Percentiles rank a stretch among this genome's conserved stretches.
These are phyloP conservation scores for Lecanoromycetidae sp. DNA, from an alignment of 2,329 filamentous ascomycete species.

Conservation along the genomic window DNA sequence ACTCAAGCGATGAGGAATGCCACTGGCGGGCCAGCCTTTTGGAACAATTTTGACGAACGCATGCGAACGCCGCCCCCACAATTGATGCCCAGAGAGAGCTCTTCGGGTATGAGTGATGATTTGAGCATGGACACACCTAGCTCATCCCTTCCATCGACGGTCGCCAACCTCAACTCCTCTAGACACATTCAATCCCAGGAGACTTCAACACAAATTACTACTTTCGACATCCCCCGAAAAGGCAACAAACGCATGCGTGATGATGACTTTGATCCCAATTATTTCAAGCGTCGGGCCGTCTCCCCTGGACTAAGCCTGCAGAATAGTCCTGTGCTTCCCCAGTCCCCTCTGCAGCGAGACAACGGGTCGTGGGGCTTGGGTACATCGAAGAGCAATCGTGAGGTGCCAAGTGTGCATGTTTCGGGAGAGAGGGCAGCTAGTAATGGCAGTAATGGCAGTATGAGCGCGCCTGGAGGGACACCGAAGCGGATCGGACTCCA, in stretches of 20 bases:
- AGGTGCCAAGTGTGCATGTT: conserved; percentile 39
- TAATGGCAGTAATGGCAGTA: conserved; percentile 39
- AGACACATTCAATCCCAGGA: conserved; percentile 27
- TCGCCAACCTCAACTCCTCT: conserved; percentile 21
- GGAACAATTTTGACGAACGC: conserved; percentile 66
- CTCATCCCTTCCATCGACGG: conserved; percentile 11
- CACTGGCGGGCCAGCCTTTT: conserved; percentile 61
- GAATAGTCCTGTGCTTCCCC: conserved; percentile 70
- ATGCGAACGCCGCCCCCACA: conserved; percentile 35
- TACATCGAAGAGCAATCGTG: conserved; percentile 49
- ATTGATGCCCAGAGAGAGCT: conserved; percentile 36
- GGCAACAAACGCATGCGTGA: conserved; percentile 70
- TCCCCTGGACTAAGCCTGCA: conserved; percentile 84
- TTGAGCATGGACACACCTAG: conserved; percentile 58
- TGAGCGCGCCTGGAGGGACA: conserved; percentile 22
- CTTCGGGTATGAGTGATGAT: conserved; percentile 55
- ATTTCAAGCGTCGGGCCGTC: conserved; percentile 83
- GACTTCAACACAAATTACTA: conserved; percentile 39
- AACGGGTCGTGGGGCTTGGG: conserved; percentile 59
- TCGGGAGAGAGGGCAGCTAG: conserved; percentile 39
- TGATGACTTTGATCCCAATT: conserved; percentile 77
- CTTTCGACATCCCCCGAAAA: conserved; percentile 64
- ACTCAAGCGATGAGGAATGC: conserved; percentile 60
- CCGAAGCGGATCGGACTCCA: conserved; percentile 63
- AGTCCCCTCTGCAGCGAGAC: conserved; percentile 69